Conservation (phyloP, 2,329 filamentous ascomycete genomes). For the Intubia oerlemansii region DNA sequence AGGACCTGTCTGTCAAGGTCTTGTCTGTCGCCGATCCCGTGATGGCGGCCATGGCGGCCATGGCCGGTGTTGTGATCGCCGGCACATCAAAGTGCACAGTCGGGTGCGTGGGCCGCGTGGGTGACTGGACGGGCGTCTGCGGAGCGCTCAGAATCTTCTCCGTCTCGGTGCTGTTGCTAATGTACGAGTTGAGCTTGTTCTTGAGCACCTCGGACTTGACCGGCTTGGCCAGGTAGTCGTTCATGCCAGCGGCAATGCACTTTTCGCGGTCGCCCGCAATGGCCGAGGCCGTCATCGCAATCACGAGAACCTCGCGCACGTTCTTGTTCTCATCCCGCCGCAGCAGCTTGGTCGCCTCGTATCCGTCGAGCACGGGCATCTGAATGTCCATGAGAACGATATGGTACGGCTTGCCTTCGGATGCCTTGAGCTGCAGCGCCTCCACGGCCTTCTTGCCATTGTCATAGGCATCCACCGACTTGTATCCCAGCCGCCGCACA, state of each 20-base stretch:
- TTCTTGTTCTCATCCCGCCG: conserved; percentile 54
- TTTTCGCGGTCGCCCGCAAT: conserved; percentile 91
- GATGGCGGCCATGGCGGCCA: too few species aligned
- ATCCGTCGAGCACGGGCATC: conserved; percentile 86
- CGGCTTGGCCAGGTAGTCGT: conserved; percentile 89
- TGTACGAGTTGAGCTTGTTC: conserved; percentile 49
- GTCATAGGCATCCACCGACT: conserved; percentile 63
- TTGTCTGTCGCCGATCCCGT: too few species aligned
- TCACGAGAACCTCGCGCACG: conserved; percentile 71
- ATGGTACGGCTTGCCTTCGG: conserved; percentile 60
- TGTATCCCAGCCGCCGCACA: conserved; percentile 66
- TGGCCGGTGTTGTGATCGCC: too few species aligned
- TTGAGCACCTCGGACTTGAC: conserved; percentile 77
- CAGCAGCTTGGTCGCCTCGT: conserved; percentile 71
- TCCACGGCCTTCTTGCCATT: conserved; percentile 80
- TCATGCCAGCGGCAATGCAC: conserved; percentile 91
- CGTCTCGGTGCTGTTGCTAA: too few species aligned
- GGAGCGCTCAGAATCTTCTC: too few species aligned
- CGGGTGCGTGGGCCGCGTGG: too few species aligned
- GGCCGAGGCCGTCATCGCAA: conserved; percentile 90
- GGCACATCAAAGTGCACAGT: too few species aligned
- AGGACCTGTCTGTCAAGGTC: too few species aligned
- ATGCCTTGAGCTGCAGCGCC: conserved; percentile 52
- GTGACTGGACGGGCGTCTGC: too few species aligned
- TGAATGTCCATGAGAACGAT: conserved; percentile 90